These are phyloP conservation scores for Mycena citricolor DNA, from an alignment of 1,284 basidiomycete species.

Conservation along the genomic window DNA sequence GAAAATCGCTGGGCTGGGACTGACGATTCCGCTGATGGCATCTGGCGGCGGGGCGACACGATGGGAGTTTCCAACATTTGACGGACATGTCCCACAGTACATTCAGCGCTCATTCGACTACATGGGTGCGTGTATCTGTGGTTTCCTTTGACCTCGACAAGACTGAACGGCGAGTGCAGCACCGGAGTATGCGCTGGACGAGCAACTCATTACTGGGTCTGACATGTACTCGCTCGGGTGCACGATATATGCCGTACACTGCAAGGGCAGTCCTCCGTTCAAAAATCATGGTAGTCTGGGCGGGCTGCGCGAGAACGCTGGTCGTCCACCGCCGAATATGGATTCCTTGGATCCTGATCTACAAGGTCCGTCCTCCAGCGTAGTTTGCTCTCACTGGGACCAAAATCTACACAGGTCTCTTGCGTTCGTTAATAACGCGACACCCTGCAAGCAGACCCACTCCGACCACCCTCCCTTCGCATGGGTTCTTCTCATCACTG, in stretches of 20 bases:
- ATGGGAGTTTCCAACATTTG: conserved; percentile 89
- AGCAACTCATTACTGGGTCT: conserved; percentile 80
- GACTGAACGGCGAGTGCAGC: too few species aligned
- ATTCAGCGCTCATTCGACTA: conserved; percentile 95
- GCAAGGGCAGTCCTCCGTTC: conserved; percentile 86
- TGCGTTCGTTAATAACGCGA: conserved; percentile 79
- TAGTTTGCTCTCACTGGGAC: conserved; percentile 5
- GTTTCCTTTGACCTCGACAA: background rate
- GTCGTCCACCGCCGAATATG: conserved; percentile 61
- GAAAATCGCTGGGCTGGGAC: conserved; percentile 91
- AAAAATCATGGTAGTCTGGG: conserved; percentile 83
- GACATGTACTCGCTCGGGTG: conserved; percentile 96
- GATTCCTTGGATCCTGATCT: conserved; percentile 66
- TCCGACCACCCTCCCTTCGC: conserved; percentile 76
- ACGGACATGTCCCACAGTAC: conserved; percentile 77
- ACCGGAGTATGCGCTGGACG: conserved; percentile 93
- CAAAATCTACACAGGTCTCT: conserved; percentile 53
- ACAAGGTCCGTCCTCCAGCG: conserved; percentile 46
- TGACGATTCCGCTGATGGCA: conserved; percentile 77
- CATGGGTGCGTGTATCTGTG: conserved; percentile 59
- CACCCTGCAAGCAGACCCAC: conserved; percentile 72
- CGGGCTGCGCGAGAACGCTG: conserved; percentile 78
- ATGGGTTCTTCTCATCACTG: conserved; percentile 94
- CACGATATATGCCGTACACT: conserved; percentile 87
- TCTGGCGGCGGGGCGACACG: conserved; percentile 74